Base-by-base conservation (phyloP, 495 filamentous ascomycete species). In the Penicillium argentinense region DNA sequence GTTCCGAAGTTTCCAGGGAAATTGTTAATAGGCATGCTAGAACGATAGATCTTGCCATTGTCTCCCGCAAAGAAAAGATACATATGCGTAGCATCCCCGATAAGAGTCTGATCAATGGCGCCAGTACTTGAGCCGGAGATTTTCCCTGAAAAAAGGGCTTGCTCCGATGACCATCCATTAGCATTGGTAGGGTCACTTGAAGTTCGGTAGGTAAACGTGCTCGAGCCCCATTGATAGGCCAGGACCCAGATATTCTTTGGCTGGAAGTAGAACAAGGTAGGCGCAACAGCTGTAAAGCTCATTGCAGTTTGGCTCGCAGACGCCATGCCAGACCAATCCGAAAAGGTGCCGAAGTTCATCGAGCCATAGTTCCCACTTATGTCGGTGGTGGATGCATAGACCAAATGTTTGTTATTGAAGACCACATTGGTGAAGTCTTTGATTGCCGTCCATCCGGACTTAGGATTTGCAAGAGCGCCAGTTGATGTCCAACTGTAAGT, bases 11-110 rank as follows among this genome's bases (percentile, higher is more conserved):
- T 39, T 25, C 33, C 41, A 0, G 48, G 48, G 48, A 51, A 51
- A 29, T 22, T 68, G 19, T 51, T 67, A 40, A 84, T 73, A 12
- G 81, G 66, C 77, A 81, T 84, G 40, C 66, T 73, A 6, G 79
- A 53, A 4, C 79, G 71, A 63, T 84, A 85, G 59, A 85, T 78
- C 30, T 74, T 75, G 64, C 81, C 82, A 49, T 85, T 80, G 51
- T 85, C 82, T 11, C 79, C 82, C 3, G 75, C 69, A 39, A 83
- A 85, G 73, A 84, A 85, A 0, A 84, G 69, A 49, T 82, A 82
- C 74, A 83, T 82, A 51, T 72, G 71, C 1, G 57, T 65, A 48
- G 54, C 58, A 62, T 84, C 82, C 41, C 73, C 77, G 49, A 85
- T 83, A 45, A 85, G 43, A 0, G 79, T 74, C 62, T 79, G 79